phyloP scores from a whole-genome alignment of 1,284 basidiomycete species.

The Leucoagaricus sp. region DNA sequence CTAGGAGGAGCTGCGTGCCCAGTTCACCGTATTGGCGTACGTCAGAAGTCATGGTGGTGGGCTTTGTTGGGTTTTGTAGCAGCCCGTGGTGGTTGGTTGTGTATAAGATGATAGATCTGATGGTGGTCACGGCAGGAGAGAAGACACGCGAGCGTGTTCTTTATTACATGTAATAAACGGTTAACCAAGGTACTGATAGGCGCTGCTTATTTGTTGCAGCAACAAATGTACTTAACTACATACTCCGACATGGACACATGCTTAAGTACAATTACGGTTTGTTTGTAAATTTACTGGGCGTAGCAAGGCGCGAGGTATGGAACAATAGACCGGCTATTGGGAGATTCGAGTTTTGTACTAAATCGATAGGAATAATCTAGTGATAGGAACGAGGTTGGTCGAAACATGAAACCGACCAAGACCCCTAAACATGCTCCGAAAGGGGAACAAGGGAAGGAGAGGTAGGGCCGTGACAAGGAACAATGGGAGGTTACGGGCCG shows the following conservation, averaged over 20 bases:
- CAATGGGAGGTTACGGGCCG: background rate
- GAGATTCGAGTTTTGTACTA: background rate
- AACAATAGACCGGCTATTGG: conserved; percentile 12
- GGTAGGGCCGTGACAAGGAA: background rate
- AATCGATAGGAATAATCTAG: conserved; percentile 14
- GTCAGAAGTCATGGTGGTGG: conserved; percentile 25
- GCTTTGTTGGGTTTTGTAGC: background rate
- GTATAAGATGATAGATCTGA: background rate
- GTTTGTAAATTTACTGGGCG: conserved; percentile 3
- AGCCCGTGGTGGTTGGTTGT: background rate
- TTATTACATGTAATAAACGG: too few species aligned
- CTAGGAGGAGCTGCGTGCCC: conserved; percentile 84
- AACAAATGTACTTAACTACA: background rate
- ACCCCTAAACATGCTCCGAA: conserved; percentile 1
- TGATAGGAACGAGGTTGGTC: background rate
- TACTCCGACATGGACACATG: too few species aligned
- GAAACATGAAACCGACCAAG: conserved; percentile 6
- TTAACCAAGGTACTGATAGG: background rate
- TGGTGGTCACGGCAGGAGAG: background rate
- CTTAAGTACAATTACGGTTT: conserved; percentile 8
- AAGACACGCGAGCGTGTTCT: conserved; percentile 5
- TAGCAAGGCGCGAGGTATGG: background rate
- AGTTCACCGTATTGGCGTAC: conserved; percentile 77
- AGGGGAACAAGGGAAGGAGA: background rate
- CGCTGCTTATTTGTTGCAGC: conserved; percentile 5